phyloP scores from a whole-genome alignment of 768 basidiomycete species.

The Chalciporus piperatus region DNA sequence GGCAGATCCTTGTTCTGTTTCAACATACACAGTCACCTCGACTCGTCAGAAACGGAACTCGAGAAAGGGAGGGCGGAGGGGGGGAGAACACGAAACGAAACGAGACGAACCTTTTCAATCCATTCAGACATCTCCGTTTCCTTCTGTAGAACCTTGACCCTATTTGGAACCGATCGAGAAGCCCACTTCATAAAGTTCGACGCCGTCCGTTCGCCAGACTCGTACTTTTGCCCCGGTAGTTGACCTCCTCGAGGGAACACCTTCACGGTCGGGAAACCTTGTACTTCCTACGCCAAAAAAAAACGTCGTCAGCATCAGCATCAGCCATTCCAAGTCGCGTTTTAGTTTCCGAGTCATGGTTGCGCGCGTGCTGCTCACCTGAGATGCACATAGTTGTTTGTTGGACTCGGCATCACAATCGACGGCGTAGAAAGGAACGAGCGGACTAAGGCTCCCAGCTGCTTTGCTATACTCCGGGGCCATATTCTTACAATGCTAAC shows the following conservation, averaged over 20 bases:
- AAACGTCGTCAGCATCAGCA: no score
- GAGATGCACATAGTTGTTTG: slow-evolving; percentile 77
- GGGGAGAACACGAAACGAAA: not conserved
- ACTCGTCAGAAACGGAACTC: not conserved
- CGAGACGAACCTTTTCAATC: slow-evolving; percentile 57
- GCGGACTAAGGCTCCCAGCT: slow-evolving; percentile 71
- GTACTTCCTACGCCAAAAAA: slow-evolving; percentile 56
- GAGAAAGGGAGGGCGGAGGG: not conserved
- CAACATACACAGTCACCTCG: no score
- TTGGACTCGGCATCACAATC: slow-evolving; percentile 86
- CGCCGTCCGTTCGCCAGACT: slow-evolving; percentile 66
- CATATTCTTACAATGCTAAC: slow-evolving; percentile 76
- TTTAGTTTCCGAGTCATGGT: no score
- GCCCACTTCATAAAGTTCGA: slow-evolving; percentile 76
- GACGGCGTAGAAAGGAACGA: slow-evolving; percentile 88
- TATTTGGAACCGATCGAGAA: slow-evolving; percentile 68
- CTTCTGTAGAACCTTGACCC: slow-evolving; percentile 58
- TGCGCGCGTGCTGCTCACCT: slow-evolving; percentile 46
- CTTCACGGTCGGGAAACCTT: slow-evolving; percentile 95
- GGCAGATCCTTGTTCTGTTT: slow-evolving; percentile 40
- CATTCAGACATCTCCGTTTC: slow-evolving; percentile 61
- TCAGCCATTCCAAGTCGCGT: no score
- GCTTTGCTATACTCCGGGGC: slow-evolving; percentile 85
- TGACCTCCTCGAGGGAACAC: slow-evolving; percentile 78
- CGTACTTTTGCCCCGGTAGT: slow-evolving; percentile 60